Percentiles rank a stretch among this genome's conserved stretches.
Evolutionary conservation across 768 basidiomycete genomes (phyloP).

Genomic region (Kwoniella bestiolae): DNA sequence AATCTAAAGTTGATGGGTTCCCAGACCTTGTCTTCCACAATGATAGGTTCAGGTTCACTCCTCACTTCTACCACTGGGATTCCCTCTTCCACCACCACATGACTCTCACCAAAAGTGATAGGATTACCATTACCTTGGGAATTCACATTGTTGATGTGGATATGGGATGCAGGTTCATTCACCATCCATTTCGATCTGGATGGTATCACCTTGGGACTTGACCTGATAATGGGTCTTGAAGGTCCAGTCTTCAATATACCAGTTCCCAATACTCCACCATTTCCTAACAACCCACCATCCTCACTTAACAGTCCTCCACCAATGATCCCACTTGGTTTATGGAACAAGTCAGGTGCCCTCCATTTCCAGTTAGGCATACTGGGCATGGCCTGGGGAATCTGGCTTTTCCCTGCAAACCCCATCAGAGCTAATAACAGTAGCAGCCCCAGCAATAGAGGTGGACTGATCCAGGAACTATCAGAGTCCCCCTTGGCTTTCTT

Average conservation of each 20-base stretch:
- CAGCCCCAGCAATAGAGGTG: constrained; percentile 23
- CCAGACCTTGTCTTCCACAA: constrained; percentile 14
- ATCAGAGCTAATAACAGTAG: constrained; percentile 23
- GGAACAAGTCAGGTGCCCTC: constrained; percentile 8
- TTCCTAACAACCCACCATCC: not conserved
- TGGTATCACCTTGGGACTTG: constrained; percentile 12
- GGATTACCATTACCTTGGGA: constrained; percentile 15
- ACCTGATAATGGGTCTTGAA: not conserved
- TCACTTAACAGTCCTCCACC: constrained; percentile 2
- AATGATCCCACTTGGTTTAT: constrained; percentile 1
- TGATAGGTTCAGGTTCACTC: constrained; percentile 5
- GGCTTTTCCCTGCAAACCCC: constrained; percentile 4
- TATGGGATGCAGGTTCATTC: constrained; percentile 16
- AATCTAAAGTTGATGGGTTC: constrained; percentile 24
- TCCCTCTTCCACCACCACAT: not conserved
- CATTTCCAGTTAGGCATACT: constrained; percentile 7
- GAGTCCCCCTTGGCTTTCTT: not conserved
- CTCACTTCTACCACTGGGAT: too few relatives aligned
- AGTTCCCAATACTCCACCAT: too few relatives aligned
- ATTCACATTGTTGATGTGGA: constrained; percentile 26
- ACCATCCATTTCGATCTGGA: constrained; percentile 11
- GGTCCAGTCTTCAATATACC: not conserved
- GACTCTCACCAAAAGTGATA: not conserved
- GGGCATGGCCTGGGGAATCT: constrained; percentile 7
- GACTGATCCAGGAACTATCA: constrained; percentile 9